Evolutionary conservation across 768 basidiomycete species (phyloP), one percentile per base, ranked within the genome.

Genomic region (Amanita thiersii): DNA sequence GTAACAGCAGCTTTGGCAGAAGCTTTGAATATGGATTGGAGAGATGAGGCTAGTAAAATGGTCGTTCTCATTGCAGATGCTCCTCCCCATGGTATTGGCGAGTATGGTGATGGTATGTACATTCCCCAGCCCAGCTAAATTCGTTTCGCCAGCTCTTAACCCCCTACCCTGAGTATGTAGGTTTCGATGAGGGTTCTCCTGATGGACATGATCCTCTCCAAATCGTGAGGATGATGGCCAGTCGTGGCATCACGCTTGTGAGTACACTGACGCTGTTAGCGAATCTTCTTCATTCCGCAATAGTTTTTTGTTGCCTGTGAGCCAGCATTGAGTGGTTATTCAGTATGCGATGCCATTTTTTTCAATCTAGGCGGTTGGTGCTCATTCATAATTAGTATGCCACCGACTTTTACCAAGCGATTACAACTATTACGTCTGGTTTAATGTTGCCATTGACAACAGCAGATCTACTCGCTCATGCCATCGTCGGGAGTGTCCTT

Each of bases 261-360:
- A 56, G 82, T 62, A 21, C 43, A 32, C 20, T 35, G 4, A 14
- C 10, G 35, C 17, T 14, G 5, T 37, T 34, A 5, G 37, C 34
- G 14, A 32, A 30, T 21, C 45, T 39, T 39, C 43, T 47, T 10
- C 39, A 26, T 46, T 39, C 48, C 17, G 39, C 28, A 43, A 29
- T 59, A 96, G 91, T 97, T 97, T 66, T 92, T 96, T 59, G 94
- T 98, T n/a, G 94, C 94, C 20, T 98, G 94, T 64, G 94, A 98
- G 61, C 93, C 94, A 43, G 92, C 90, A 4, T 70, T 94, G 46
- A 91, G 88, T 49, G 89, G 90, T 32, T 94, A 94, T 56, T 86
- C 84, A 44, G 87, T 89, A 52, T 55, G 82, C 57, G 11, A 21
- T 20, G 43, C 23, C 28, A 21, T 49, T 32, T 45, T 44, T 46